phyloP scores from a whole-genome alignment of 139 green algal species.

The Tetraselmis striata region DNA sequence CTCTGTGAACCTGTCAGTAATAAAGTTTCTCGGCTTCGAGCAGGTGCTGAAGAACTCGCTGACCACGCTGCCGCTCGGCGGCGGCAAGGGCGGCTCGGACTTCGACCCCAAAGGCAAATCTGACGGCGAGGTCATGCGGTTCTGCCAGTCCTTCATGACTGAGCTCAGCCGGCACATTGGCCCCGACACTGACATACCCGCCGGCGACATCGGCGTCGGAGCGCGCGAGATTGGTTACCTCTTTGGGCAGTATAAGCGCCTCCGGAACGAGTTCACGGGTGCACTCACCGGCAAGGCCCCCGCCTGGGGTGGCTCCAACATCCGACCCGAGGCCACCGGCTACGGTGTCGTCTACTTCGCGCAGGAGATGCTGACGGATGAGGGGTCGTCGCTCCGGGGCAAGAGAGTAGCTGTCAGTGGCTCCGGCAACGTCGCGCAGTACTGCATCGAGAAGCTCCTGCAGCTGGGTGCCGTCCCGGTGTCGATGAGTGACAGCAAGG shows the following conservation, averaged over 20 bases:
- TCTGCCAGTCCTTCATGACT: constrained; percentile 76
- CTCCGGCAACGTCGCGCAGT: constrained; percentile 66
- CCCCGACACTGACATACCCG: constrained; percentile 61
- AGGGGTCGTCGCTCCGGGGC: constrained; percentile 30
- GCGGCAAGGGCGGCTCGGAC: constrained; percentile 73
- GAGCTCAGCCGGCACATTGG: constrained; percentile 59
- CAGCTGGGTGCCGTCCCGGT: constrained; percentile 57
- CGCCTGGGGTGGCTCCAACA: constrained; percentile 61
- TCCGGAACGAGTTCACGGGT: constrained; percentile 47
- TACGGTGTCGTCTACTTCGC: constrained; percentile 76
- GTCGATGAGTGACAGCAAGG: constrained; percentile 58
- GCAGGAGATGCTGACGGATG: constrained; percentile 39
- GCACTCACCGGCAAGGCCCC: constrained; percentile 67
- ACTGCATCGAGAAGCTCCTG: constrained; percentile 58
- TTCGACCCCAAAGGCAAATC: constrained; percentile 77
- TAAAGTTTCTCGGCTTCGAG: constrained; percentile 68
- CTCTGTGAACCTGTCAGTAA: constrained; percentile 64
- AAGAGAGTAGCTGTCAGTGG: constrained; percentile 55
- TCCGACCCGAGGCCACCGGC: constrained; percentile 77
- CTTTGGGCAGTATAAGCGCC: constrained; percentile 81
- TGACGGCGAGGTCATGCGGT: constrained; percentile 56
- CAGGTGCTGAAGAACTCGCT: constrained; percentile 77
- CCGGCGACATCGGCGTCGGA: constrained; percentile 78
- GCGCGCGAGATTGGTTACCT: constrained; percentile 68
- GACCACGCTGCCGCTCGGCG: constrained; percentile 74